Percentiles rank a stretch among this genome's conserved stretches.
phyloP scores from a whole-genome alignment of 805 yeast genomes.

The Lachancea sp. region DNA sequence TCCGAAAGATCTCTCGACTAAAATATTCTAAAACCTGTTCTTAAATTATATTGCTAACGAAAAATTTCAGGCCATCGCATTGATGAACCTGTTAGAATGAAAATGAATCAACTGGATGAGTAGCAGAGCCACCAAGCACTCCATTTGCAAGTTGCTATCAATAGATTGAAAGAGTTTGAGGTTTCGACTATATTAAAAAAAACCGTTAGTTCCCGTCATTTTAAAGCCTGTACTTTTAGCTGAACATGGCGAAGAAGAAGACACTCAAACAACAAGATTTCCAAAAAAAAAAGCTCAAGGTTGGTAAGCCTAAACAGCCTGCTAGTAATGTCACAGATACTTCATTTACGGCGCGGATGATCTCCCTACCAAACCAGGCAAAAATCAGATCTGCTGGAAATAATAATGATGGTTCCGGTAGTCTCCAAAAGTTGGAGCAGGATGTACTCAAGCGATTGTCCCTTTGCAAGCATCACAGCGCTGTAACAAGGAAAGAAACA shows the following conservation, averaged over 20 bases:
- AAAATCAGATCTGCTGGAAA: conserved; percentile 13
- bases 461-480: conserved; percentile 66
- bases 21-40: no score
- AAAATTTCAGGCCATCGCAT: conserved; percentile 17
- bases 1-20: no score
- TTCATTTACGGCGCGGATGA: conserved; percentile 63
- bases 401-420: conserved; percentile 6
- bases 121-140: neutral
- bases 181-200: no score
- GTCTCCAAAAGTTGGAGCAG: conserved; percentile 29
- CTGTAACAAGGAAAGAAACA: conserved; percentile 66
- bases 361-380: conserved; percentile 30
- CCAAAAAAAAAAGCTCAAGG: conserved; percentile 66
- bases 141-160: no score
- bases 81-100: neutral
- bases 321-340: conserved; percentile 79
- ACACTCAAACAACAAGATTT: conserved; percentile 42
- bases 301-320: conserved; percentile 73
- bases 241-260: conserved; percentile 34
- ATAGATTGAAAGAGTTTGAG: no score
- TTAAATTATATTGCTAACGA: no score
- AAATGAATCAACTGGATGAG: neutral
- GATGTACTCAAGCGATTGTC: conserved; percentile 59
- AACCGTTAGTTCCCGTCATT: neutral
- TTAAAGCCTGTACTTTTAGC: neutral